Conservation (phyloP, 78 protist species). For the Dictyostelium capitatum region DNA sequence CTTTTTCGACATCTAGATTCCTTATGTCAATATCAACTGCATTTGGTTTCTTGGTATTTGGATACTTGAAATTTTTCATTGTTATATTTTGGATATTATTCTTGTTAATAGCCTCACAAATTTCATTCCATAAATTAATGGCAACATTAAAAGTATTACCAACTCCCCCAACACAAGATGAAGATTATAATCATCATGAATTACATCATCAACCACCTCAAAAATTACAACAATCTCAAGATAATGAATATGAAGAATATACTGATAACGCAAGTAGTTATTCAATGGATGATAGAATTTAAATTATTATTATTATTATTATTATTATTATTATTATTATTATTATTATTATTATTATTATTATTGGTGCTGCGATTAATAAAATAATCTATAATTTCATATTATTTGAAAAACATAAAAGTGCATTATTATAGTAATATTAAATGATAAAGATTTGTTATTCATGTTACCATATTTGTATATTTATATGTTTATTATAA, state of each 20-base stretch:
- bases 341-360: no score
- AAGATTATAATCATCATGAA: neutral
- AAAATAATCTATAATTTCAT: no score
- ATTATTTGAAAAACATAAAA: no score
- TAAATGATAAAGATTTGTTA: no score
- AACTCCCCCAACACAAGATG: neutral
- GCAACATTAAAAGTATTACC: neutral
- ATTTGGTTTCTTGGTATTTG: slow-evolving; percentile 12
- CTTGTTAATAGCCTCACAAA: neutral
- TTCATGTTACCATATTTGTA: no score
- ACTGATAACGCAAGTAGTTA: neutral
- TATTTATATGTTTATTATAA: no score
- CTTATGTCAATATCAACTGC: neutral
- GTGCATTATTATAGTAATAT: no score
- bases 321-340: no score
- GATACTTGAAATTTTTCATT: neutral
- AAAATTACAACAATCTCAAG: neutral
- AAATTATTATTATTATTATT: neutral
- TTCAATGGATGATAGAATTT: neutral
- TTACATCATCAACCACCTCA: no score
- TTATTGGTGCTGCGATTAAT: no score
- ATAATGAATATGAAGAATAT: neutral
- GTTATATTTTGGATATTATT: slow-evolving; percentile 6
- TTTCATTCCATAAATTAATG: neutral
- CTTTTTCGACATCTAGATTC: slow-evolving; percentile 42